A percentile compares a stretch with the other conserved stretches of the same genome.
Evolutionary conservation across 805 yeast species (phyloP).

Genomic region (Schizosaccharomyces pombe): DNA sequence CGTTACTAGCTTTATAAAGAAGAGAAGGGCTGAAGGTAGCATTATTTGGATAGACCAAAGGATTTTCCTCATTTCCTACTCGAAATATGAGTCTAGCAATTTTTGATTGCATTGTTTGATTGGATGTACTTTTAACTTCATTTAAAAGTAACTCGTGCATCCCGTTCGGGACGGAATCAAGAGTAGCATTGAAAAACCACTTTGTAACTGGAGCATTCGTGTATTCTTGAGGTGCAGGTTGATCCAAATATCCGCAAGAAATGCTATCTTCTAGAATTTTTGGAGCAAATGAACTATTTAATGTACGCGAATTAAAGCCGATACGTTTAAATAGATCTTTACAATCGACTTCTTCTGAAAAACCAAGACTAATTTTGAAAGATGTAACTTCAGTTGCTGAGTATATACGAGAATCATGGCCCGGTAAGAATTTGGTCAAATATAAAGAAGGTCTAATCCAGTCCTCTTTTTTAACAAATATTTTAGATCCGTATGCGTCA

Average conservation of each 20-base stretch:
- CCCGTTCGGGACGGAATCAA: background rate
- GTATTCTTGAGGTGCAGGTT: background rate
- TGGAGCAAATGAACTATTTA: background rate
- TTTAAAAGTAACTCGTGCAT: background rate
- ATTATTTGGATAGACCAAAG: background rate
- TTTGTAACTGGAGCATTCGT: background rate
- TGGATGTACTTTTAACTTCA: background rate
- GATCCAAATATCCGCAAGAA: background rate
- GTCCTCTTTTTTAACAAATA: background rate
- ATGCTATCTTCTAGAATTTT: background rate
- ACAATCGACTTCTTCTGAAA: slow-evolving; percentile 1
- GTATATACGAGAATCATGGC: background rate
- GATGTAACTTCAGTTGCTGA: background rate
- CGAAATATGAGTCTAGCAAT: background rate
- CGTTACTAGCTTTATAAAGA: background rate
- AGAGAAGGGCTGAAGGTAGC: background rate
- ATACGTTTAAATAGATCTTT: background rate
- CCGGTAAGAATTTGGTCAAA: slow-evolving; percentile 1
- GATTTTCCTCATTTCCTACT: background rate
- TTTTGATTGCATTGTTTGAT: background rate
- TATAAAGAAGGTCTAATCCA: background rate
- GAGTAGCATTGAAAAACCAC: slow-evolving; percentile 1
- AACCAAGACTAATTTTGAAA: background rate
- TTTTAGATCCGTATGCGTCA: background rate
- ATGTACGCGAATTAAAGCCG: background rate